Conservation (phyloP, 164 flowering plant species). For the Sextonia rubra region DNA sequence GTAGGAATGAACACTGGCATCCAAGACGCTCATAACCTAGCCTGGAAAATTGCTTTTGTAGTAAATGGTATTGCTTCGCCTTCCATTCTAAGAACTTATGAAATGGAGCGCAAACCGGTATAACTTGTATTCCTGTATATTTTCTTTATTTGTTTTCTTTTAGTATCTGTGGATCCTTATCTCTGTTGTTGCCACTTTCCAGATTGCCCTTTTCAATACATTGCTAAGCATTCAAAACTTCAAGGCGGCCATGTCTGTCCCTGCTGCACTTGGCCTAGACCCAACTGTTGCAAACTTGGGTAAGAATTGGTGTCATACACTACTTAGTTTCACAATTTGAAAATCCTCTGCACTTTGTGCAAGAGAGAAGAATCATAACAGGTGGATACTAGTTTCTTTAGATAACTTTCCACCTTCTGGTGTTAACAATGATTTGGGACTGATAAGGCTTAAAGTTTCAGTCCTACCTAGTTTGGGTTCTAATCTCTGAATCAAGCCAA, state of each 20-base stretch:
- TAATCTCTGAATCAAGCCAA: neutral
- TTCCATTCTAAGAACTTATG: constrained; percentile 71
- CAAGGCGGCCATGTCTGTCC: constrained; percentile 93
- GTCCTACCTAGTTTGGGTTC: neutral
- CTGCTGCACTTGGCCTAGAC: constrained; percentile 92
- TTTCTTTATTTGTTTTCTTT: neutral
- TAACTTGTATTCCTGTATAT: constrained; percentile 7
- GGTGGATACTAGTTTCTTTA: too few species aligned
- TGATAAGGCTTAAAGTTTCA: too few species aligned
- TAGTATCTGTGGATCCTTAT: constrained; percentile 5
- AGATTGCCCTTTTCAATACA: constrained; percentile 85
- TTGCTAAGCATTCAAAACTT: constrained; percentile 80
- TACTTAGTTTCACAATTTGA: neutral
- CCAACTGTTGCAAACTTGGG: constrained; percentile 88
- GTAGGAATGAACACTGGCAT: constrained; percentile 98
- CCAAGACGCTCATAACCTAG: constrained; percentile 97
- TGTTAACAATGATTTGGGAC: too few species aligned
- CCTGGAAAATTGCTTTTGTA: constrained; percentile 88
- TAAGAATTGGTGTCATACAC: constrained; percentile 13
- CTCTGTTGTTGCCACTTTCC: constrained; percentile 10
- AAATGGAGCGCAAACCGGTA: constrained; percentile 87
- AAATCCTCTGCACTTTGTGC: neutral
- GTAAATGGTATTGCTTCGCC: constrained; percentile 58
- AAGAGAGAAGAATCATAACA: too few species aligned
- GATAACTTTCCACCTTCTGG: too few species aligned